Evolutionary conservation across 2,329 filamentous ascomycete genomes (phyloP).

Genomic region (Colletotrichum orchidophilum): DNA sequence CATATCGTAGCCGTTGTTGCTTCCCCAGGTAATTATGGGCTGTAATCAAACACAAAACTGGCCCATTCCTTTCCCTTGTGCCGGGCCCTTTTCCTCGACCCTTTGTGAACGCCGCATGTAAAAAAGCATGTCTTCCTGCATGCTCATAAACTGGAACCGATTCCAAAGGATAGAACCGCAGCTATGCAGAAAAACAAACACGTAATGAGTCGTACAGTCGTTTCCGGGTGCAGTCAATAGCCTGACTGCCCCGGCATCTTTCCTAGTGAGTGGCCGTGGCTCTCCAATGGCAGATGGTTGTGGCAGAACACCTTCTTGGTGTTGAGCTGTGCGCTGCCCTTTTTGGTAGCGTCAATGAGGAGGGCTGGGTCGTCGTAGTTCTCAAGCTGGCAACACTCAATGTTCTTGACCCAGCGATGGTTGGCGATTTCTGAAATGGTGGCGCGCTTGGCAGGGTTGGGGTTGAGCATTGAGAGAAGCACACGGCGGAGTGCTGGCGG

Average conservation of each 20-base stretch:
- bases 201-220: slow-evolving; percentile 27
- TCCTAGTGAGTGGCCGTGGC: slow-evolving; percentile 58
- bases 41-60: slow-evolving; percentile 5
- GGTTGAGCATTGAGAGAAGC: slow-evolving; percentile 84
- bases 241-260: slow-evolving; percentile 66
- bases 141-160: slow-evolving; percentile 10
- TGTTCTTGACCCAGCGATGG: slow-evolving; percentile 76
- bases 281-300: slow-evolving; percentile 63
- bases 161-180: slow-evolving; percentile 14
- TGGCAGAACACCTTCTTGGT: slow-evolving; percentile 66
- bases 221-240: slow-evolving; percentile 49
- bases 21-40: background rate
- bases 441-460: slow-evolving; percentile 76
- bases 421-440: slow-evolving; percentile 74
- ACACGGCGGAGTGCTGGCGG: slow-evolving; percentile 76
- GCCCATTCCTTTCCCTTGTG: background rate
- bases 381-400: slow-evolving; percentile 83
- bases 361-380: slow-evolving; percentile 71
- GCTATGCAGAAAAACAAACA: slow-evolving; percentile 30
- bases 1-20: background rate
- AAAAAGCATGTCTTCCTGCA: background rate
- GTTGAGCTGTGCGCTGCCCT: slow-evolving; percentile 52
- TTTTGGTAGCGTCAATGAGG: slow-evolving; percentile 70
- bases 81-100: background rate
- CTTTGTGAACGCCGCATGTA: slow-evolving; percentile 21